Evolutionary conservation across 192 early-diverging fungal genomes (phyloP).

Genomic region (Umbelopsis sp.): DNA sequence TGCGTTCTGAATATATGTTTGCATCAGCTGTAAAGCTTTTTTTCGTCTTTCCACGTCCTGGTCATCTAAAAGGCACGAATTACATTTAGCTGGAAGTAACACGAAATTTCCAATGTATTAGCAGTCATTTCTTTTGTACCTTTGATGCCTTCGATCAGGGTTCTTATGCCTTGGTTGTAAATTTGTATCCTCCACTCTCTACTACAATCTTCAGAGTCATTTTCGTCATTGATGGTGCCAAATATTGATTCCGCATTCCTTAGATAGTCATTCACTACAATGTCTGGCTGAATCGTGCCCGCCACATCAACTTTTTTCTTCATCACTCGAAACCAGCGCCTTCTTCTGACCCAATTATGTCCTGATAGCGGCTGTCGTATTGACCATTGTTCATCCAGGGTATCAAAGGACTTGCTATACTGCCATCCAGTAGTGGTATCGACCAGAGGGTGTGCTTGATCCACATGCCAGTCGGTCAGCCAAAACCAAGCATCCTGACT

Average conservation of each 20-base stretch:
- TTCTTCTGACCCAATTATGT: not conserved
- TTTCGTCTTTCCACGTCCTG: not conserved
- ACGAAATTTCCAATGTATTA: not conserved
- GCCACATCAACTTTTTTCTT: not conserved
- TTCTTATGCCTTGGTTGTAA: not conserved
- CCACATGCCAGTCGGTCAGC: conserved; percentile 6
- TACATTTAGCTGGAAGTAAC: not conserved
- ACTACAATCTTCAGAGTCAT: not conserved
- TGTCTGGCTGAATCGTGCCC: not conserved
- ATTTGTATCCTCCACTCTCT: conserved; percentile 6
- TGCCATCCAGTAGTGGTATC: not conserved
- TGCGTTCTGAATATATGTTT: conserved; percentile 1
- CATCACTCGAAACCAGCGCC: conserved; percentile 8
- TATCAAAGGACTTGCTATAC: conserved; percentile 8
- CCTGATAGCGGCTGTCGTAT: not conserved
- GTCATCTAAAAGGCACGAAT: not conserved
- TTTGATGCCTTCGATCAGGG: conserved; percentile 2
- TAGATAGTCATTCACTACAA: not conserved
- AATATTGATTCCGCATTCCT: conserved; percentile 1
- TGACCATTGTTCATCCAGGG: not conserved
- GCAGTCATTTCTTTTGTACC: not conserved
- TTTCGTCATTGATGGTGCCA: not conserved
- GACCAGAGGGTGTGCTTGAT: not conserved
- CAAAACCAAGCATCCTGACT: not conserved
- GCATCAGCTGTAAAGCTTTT: not conserved